Conservation (phyloP, 306 rosid species). For the Castanopsis chinensis region DNA sequence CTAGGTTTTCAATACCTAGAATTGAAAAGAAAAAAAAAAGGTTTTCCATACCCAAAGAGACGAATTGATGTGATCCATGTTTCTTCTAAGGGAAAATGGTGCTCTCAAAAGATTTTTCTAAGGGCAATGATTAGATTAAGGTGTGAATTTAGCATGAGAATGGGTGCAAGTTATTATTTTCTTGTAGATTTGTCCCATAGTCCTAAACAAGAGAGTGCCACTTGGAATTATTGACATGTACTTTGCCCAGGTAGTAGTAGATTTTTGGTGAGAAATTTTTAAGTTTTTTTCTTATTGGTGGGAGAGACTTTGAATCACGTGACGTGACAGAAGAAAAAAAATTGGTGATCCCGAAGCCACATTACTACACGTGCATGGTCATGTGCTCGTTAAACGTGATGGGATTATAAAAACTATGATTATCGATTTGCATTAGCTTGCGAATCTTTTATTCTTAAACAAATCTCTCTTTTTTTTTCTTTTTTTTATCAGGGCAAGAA, state of each 20-base stretch:
- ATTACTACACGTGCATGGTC: conserved; percentile 31
- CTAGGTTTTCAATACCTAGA: too few relatives aligned
- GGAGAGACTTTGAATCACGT: conserved; percentile 28
- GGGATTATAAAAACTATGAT: not conserved
- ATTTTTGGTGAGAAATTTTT: not conserved
- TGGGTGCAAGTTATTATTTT: not conserved
- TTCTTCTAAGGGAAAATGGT: too few relatives aligned
- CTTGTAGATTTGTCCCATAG: too few relatives aligned
- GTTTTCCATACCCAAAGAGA: too few relatives aligned
- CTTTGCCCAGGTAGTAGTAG: not conserved
- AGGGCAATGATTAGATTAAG: conserved; percentile 2
- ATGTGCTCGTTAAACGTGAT: conserved; percentile 15
- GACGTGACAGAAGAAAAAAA: not conserved
- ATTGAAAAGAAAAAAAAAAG: too few relatives aligned
- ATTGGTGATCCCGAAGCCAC: conserved; percentile 34
- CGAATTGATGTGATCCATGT: too few relatives aligned
- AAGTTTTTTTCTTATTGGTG: conserved; percentile 4
- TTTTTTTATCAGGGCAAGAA: not conserved
- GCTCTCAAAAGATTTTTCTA: not conserved
- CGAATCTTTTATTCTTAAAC: not conserved
- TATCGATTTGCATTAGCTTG: not conserved
- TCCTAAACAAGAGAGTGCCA: too few relatives aligned
- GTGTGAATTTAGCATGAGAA: not conserved
- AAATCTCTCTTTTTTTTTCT: not conserved
- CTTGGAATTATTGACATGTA: not conserved